Percentiles rank a stretch among this genome's conserved stretches.
These are phyloP conservation scores for Eutrema japonicum DNA, from an alignment of 345 rosid species.

Conservation along the genomic window DNA sequence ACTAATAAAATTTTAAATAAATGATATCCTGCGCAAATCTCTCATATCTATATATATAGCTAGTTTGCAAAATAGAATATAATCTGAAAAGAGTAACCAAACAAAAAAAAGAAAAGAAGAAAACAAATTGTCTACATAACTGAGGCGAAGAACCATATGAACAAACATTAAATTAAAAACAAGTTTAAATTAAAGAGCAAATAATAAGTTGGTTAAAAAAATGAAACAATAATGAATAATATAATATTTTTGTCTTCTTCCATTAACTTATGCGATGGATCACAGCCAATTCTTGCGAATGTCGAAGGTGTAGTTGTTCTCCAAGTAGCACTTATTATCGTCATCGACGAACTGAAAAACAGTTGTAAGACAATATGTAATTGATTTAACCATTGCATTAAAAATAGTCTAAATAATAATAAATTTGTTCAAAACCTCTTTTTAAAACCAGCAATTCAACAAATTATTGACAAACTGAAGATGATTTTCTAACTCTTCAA, in stretches of 20 bases:
- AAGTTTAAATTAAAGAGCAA: not conserved
- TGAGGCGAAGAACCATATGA: constrained; percentile 16
- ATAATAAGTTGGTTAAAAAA: not conserved
- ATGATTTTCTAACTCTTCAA: not conserved
- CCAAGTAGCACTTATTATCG: constrained; percentile 76
- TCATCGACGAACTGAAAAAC: constrained; percentile 67
- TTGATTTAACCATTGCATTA: not conserved
- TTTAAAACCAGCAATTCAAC: not conserved
- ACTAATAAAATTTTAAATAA: no score
- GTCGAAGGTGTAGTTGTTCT: constrained; percentile 75
- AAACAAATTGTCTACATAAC: not conserved
- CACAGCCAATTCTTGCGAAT: constrained; percentile 68
- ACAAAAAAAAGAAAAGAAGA: not conserved
- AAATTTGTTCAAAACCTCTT: not conserved
- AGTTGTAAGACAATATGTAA: not conserved
- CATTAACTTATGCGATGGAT: constrained; percentile 6
- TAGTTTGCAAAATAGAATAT: constrained; percentile 7
- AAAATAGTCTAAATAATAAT: not conserved
- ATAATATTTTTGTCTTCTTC: constrained; percentile 13
- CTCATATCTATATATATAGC: not conserved
- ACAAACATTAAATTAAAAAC: not conserved
- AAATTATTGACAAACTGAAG: not conserved
- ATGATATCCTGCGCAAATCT: no score
- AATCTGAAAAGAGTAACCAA: not conserved
- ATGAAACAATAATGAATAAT: not conserved